Evolutionary conservation across 139 green algal genomes (phyloP).

Genomic region (Chlorella sp.): DNA sequence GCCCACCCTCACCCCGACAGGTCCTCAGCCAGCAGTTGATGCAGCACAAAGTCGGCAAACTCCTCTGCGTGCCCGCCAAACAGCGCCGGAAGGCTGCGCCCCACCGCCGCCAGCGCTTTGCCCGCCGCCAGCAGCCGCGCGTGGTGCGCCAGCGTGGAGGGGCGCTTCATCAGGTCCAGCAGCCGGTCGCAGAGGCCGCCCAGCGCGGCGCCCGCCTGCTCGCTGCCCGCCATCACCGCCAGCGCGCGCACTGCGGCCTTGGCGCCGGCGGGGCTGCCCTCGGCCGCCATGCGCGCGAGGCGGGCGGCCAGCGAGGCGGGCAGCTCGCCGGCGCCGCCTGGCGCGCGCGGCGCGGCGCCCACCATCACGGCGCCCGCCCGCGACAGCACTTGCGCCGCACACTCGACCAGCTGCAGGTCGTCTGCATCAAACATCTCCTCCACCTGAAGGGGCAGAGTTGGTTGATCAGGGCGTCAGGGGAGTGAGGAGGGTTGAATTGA

Average conservation of each 20-base stretch:
- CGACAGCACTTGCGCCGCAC: conserved; percentile 40
- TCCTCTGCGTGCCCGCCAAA: conserved; percentile 39
- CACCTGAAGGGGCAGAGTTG: conserved; percentile 3
- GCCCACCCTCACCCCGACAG: conserved; percentile 21
- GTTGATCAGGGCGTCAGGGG: no score
- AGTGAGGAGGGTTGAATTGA: no score
- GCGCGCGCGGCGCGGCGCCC: no score
- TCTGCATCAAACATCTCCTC: conserved; percentile 30
- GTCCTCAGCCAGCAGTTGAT: conserved; percentile 20
- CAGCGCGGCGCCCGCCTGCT: conserved; percentile 15
- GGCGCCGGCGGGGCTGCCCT: conserved; percentile 1
- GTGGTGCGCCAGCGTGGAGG: conserved; percentile 13
- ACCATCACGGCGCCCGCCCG: conserved; percentile 31
- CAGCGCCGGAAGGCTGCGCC: conserved; percentile 31
- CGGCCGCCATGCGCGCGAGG: conserved; percentile 20
- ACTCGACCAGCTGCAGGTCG: conserved; percentile 25
- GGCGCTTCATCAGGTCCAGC: conserved; percentile 16
- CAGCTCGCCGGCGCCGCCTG: no score
- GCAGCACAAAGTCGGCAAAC: conserved; percentile 42
- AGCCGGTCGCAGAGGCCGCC: conserved; percentile 40
- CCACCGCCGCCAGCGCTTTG: conserved; percentile 44
- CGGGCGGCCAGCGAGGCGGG: neutral
- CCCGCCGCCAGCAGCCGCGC: conserved; percentile 19
- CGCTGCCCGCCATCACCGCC: conserved; percentile 26
- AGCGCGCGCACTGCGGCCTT: conserved; percentile 41